phyloP scores from a whole-genome alignment of 1,284 basidiomycete genomes.

The Tylopilus microsporus region DNA sequence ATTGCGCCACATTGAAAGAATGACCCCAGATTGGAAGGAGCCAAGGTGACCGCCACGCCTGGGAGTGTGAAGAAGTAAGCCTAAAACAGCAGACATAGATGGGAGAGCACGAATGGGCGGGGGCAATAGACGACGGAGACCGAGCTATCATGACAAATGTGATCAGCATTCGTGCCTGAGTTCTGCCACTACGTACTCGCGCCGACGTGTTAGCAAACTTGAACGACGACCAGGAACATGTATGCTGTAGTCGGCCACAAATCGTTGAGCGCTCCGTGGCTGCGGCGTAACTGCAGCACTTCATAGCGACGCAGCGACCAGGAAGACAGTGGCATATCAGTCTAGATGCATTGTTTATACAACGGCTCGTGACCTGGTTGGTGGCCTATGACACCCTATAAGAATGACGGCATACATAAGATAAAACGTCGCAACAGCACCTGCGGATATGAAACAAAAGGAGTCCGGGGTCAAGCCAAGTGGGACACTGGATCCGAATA shows the following conservation, averaged over 20 bases:
- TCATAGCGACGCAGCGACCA: background rate
- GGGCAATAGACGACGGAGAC: background rate
- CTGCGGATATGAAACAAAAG: background rate
- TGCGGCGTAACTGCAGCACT: conserved; percentile 1
- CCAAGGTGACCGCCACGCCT: background rate
- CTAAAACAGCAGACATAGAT: conserved; percentile 3
- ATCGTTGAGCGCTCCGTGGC: background rate
- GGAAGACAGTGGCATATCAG: background rate
- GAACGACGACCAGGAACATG: background rate
- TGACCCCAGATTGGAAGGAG: background rate
- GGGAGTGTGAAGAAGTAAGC: conserved; percentile 2
- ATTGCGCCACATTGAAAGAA: background rate
- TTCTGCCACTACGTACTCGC: conserved; percentile 4
- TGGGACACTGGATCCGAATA: background rate
- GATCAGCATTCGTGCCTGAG: background rate
- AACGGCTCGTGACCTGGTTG: background rate
- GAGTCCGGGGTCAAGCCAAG: conserved; percentile 20
- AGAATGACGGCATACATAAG: conserved; percentile 17
- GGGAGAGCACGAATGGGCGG: background rate
- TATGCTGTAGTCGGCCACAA: background rate
- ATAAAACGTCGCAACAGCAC: background rate
- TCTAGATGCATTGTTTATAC: background rate
- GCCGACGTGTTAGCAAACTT: background rate
- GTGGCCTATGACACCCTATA: conserved; percentile 11
- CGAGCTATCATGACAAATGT: conserved; percentile 1